Evolutionary conservation across 2,329 filamentous ascomycete species (phyloP), one percentile per base, ranked within the genome.

Genomic region (Fusarium concolor): DNA sequence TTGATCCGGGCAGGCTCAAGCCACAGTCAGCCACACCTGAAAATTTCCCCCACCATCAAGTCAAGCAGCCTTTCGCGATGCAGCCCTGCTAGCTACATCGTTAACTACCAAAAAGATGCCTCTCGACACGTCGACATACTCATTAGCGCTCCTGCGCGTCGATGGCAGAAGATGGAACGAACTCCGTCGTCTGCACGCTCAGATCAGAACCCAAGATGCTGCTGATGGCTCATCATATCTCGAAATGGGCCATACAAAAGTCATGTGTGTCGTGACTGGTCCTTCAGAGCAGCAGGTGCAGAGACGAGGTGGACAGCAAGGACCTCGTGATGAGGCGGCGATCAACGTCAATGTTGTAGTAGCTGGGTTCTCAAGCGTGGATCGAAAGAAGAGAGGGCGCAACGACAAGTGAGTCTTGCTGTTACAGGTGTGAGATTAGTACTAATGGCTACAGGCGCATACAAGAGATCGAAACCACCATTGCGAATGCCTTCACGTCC

Each of bases 91-190:
- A 17, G 31, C 15, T 35, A 12, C 45, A 44, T 57, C 22, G 20
- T 54, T 20, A 50, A 38, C 5, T 26, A 29, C 28, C 28, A 29
- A 29, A 56, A 67, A 26, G 71, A 97, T 97, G 95, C 94, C 95
- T 60, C 92, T 98, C 78, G 95, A 97, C 81, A 97, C 94, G 10
- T 95, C 93, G 14, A 94, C 92, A 51, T 98, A 97, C 84, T 89
- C 89, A 49, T 88, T 97, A 65, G 94, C 93, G 65, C 91, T 96
- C 54, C 86, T 94, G 66, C 91, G 92, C 76, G 89, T 93, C 70
- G 95, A 92, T 76, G 92, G 92, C 64, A 90, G 96, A 64, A 90
- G 96, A 73, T 99, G 96, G 96, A 98, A 99, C 82, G 96, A 99
- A 79, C 88, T 99, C 38, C 93, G 96, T 28, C 90, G 93, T 10